These are phyloP conservation scores for Rosa lucieae DNA, from an alignment of 306 rosid species.

Conservation along the genomic window DNA sequence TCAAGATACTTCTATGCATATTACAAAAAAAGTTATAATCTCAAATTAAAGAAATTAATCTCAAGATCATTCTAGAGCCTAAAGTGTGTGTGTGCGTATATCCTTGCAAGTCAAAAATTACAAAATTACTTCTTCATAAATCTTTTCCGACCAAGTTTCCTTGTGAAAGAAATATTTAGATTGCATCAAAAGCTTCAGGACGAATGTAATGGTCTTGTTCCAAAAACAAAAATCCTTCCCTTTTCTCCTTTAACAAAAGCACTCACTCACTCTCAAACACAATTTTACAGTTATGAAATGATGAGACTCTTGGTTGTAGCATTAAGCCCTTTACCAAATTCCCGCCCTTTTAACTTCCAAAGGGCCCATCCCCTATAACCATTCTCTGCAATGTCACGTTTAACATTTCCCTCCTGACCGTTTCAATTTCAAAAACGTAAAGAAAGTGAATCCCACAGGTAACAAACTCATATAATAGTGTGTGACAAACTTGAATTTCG, in stretches of 20 bases:
- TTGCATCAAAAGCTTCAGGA: not conserved
- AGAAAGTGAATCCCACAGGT: conserved; percentile 1
- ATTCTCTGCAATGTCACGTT: conserved; percentile 13
- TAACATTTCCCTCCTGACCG: conserved; percentile 43
- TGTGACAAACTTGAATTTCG: not conserved
- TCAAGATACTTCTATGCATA: too few relatives aligned
- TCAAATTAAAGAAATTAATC: too few relatives aligned
- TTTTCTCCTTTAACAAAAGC: not conserved
- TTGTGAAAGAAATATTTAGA: not conserved
- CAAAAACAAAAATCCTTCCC: not conserved
- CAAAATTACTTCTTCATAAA: too few relatives aligned
- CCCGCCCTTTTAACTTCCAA: not conserved
- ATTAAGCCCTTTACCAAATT: not conserved
- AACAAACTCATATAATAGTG: not conserved
- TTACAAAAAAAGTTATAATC: too few relatives aligned
- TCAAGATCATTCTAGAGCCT: too few relatives aligned
- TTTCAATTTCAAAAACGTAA: conserved; percentile 50
- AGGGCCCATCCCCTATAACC: not conserved
- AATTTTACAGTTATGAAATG: not conserved
- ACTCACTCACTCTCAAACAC: not conserved
- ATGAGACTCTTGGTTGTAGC: not conserved
- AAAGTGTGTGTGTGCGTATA: too few relatives aligned
- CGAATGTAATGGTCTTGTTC: not conserved
- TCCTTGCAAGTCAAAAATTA: too few relatives aligned
- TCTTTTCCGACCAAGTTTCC: not conserved